A percentile compares a stretch with the other conserved stretches of the same genome.
phyloP scores from a whole-genome alignment of 2,329 filamentous ascomycete genomes.

The Talaromyces islandicus region DNA sequence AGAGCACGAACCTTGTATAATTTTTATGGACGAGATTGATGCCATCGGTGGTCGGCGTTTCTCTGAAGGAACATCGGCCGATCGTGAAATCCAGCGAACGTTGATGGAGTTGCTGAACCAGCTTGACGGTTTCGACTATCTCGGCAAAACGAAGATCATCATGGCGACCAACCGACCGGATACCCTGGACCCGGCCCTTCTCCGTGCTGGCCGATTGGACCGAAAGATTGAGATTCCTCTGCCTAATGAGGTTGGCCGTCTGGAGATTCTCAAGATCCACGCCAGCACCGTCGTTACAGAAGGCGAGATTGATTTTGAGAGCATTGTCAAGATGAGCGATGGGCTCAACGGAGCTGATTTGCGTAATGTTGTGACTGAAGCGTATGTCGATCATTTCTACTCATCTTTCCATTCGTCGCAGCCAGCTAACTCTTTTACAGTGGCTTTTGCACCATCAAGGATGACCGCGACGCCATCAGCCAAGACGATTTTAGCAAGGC shows the following conservation, averaged over 20 bases:
- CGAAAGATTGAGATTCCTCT: conserved; percentile 97
- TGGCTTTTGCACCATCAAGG: conserved; percentile 95
- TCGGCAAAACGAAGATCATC: conserved; percentile 99
- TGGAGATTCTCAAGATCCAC: conserved; percentile 99
- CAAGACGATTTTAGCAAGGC: conserved; percentile 99
- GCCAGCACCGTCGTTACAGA: conserved; percentile 78
- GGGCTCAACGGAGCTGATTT: conserved; percentile 95
- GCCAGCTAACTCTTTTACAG: conserved; percentile 42
- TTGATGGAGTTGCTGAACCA: conserved; percentile 99
- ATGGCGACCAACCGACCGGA: conserved; percentile 99
- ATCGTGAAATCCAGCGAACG: conserved; percentile 96
- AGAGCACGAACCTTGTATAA: conserved; percentile 98
- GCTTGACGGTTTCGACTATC: conserved; percentile 96
- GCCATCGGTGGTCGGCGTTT: conserved; percentile 95
- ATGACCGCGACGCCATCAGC: conserved; percentile 91
- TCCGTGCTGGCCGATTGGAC: conserved; percentile 71
- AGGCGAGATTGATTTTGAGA: conserved; percentile 97
- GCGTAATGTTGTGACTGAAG: conserved; percentile 96
- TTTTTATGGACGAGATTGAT: conserved; percentile 99
- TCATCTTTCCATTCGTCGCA: no score
- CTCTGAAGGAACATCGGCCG: conserved; percentile 93
- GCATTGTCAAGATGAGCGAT: conserved; percentile 99
- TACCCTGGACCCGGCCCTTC: conserved; percentile 82
- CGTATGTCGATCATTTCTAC: conserved; percentile 59
- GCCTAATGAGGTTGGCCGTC: conserved; percentile 89